Evolutionary conservation across 768 basidiomycete species (phyloP).

Genomic region (Kwoniella bestiolae): DNA sequence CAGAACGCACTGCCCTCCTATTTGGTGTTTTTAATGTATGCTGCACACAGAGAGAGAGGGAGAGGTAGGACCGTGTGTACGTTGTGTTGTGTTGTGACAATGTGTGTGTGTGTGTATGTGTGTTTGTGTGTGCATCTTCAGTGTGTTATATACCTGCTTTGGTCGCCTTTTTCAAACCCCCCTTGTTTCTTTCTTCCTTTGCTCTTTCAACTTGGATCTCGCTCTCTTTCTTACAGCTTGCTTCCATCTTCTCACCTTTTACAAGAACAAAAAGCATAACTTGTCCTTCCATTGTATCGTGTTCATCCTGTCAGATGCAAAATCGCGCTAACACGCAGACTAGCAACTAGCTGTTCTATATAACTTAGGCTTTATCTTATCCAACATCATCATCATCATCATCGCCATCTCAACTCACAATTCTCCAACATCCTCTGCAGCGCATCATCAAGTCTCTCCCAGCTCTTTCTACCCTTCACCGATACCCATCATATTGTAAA

Average conservation of each 20-base stretch:
- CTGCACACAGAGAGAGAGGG: too few species aligned
- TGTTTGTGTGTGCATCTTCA: background rate
- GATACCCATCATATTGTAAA: background rate
- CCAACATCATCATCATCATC: background rate
- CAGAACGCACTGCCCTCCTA: too few species aligned
- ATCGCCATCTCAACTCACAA: background rate
- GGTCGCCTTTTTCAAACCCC: background rate
- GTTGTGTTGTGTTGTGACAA: too few species aligned
- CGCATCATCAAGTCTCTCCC: background rate
- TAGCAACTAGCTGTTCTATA: too few species aligned
- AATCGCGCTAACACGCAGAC: too few species aligned
- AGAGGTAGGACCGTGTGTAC: too few species aligned
- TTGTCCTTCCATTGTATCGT: background rate
- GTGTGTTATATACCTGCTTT: background rate
- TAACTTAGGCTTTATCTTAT: background rate
- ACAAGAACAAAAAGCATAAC: background rate
- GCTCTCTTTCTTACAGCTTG: background rate
- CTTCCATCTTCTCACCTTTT: background rate
- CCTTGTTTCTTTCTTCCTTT: background rate
- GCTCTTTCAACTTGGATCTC: background rate
- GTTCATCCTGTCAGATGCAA: background rate
- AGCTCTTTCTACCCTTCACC: too few species aligned
- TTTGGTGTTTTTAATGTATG: too few species aligned
- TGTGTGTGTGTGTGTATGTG: background rate
- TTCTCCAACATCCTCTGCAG: too few species aligned